Conservation (phyloP, 108 stramenopile species). For the Skeletonema marinoi region DNA sequence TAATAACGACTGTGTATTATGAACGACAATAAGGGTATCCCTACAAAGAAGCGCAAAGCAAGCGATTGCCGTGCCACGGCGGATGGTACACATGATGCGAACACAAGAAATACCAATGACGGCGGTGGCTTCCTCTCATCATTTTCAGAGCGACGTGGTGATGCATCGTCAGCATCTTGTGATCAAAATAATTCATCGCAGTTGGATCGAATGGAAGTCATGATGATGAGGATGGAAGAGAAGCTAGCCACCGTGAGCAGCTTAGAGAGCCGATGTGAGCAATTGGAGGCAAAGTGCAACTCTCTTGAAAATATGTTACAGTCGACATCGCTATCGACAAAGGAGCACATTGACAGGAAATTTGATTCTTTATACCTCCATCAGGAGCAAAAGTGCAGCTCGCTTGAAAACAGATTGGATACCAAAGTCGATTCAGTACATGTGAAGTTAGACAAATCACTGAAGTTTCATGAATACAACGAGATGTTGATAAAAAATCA, state of each 20-base stretch:
- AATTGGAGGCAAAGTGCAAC: neutral
- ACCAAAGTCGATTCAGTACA: neutral
- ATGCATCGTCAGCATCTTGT: neutral
- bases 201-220: neutral
- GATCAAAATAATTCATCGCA: neutral
- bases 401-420: neutral
- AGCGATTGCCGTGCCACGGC: neutral
- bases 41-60: neutral
- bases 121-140: neutral
- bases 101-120: neutral
- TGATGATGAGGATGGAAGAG: conserved; percentile 1
- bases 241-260: neutral
- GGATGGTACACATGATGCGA: neutral
- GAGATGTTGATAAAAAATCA: neutral
- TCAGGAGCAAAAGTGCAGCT: neutral
- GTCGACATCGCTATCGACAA: neutral
- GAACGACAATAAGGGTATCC: neutral
- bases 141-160: neutral
- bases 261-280: neutral
- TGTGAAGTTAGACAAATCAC: neutral
- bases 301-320: neutral
- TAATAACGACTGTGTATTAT: too few species aligned
- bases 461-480: neutral
- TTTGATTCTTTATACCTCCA: neutral
- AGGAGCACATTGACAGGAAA: neutral